Percentiles rank a stretch among this genome's conserved stretches.
Conservation (phyloP, 495 filamentous ascomycete species). For the Talaromyces proteolyticus region DNA sequence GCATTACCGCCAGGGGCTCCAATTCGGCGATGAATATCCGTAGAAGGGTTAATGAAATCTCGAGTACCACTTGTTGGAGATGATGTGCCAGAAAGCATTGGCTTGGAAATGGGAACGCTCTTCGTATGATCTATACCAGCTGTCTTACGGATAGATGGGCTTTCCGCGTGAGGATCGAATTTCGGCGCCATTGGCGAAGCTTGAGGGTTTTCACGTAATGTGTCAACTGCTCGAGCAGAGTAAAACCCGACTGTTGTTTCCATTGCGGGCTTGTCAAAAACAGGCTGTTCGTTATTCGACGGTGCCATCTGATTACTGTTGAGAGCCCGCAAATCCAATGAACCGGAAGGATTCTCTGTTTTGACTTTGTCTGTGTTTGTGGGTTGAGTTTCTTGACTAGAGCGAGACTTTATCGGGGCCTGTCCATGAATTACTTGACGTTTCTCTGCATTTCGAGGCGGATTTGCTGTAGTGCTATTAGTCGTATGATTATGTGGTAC, state of each 20-base stretch:
- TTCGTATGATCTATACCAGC: conserved; percentile 79
- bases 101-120: conserved; percentile 55
- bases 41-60: conserved; percentile 63
- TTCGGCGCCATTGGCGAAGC: conserved; percentile 38
- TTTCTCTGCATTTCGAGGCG: background rate
- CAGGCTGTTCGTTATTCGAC: background rate
- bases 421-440: background rate
- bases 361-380: conserved; percentile 1
- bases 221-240: conserved; percentile 63
- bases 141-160: conserved; percentile 83
- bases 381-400: conserved; percentile 2
- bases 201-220: conserved; percentile 39
- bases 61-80: conserved; percentile 19
- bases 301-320: background rate
- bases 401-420: background rate
- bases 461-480: background rate
- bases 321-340: background rate
- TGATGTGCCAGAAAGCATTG: conserved; percentile 25
- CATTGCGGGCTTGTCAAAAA: conserved; percentile 8
- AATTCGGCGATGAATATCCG: conserved; percentile 63
- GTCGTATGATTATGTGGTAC: background rate
- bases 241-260: conserved; percentile 60
- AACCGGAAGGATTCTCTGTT: background rate
- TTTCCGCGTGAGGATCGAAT: conserved; percentile 81
- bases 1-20: conserved; percentile 57